Base-by-base conservation (phyloP, 345 rosid genomes). In the Linum usitatissimum region DNA sequence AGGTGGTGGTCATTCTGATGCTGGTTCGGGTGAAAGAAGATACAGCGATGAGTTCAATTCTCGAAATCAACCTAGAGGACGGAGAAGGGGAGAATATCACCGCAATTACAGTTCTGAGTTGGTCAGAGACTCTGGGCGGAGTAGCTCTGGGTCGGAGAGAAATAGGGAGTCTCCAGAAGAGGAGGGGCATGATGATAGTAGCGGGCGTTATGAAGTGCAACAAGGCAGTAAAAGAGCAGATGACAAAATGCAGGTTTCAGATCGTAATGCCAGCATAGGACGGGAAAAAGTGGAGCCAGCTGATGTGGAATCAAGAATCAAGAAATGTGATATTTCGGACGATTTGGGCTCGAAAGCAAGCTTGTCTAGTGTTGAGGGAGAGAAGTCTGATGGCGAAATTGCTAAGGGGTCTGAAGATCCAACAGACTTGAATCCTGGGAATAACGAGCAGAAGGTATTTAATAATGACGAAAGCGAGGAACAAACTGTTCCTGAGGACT, bases 131-230 rank as follows among this genome's bases (percentile, higher is more conserved):
- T 74, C 80, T 55, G 90, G 86, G 67, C 83, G 91, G 77, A 80
- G 75, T 30, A 82, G 86, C 2, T 79, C 96, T 23, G 84, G 88
- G 87, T 83, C 90, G 2, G 95, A 86, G 54, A 78, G 82, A 60
- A 76, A 40, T 77, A 78, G 77, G 70, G 72, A 54, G 30, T 79
- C 86, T 61, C 81, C 74, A 45, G 84, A 84, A 54, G 74, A 60
- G 13, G 95, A 80, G 30, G 68, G 74, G 66, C 89, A 84, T 18
- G 78, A 73, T 68, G 83, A 79, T 73, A 58, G 75, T 63, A 66
- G 82, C 49, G 82, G 78, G 65, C 72, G 74, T 54, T 70, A 55
- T 18, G 96, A 86, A 70, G 90, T 86, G 70, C 83, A 78, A 60
- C 80, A 75, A 51, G 73, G 70, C 66, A 71, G 70, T 71, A 83